These are phyloP conservation scores for Adenanthera pavonina DNA, from an alignment of 306 rosid species.

Conservation along the genomic window DNA sequence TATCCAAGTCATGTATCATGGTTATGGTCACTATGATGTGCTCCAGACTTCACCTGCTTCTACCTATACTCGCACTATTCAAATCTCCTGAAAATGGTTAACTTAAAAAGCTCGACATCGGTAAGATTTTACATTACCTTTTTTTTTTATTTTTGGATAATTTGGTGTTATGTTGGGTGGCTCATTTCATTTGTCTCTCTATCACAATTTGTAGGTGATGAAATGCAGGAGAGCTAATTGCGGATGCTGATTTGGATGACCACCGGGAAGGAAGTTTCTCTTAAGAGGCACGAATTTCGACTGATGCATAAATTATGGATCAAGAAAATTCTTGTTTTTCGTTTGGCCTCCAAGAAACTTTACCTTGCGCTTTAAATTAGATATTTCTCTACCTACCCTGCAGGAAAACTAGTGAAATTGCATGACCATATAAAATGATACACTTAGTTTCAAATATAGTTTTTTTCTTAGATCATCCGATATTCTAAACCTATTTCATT, in stretches of 20 bases:
- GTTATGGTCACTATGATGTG: slow-evolving; percentile 83
- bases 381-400: not conserved
- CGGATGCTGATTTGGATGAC: not conserved
- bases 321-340: not conserved
- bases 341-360: not conserved
- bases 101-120: not conserved
- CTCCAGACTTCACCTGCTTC: slow-evolving; percentile 34
- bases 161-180: too few relatives aligned
- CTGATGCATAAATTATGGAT: not conserved
- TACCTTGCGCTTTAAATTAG: not conserved
- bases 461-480: too few relatives aligned
- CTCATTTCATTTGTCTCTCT: too few relatives aligned
- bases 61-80: not conserved
- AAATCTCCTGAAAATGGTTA: too few relatives aligned
- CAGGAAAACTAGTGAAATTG: not conserved
- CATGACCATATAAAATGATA: not conserved
- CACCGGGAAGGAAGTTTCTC: not conserved
- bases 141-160: not conserved
- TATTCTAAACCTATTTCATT: too few relatives aligned
- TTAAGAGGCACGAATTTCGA: not conserved
- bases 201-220: too few relatives aligned
- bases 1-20: slow-evolving; percentile 69
- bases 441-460: too few relatives aligned
- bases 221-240: too few relatives aligned
- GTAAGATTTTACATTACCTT: not conserved